Conservation (phyloP, 108 stramenopile genomes). For the Nitzschia sp. region DNA sequence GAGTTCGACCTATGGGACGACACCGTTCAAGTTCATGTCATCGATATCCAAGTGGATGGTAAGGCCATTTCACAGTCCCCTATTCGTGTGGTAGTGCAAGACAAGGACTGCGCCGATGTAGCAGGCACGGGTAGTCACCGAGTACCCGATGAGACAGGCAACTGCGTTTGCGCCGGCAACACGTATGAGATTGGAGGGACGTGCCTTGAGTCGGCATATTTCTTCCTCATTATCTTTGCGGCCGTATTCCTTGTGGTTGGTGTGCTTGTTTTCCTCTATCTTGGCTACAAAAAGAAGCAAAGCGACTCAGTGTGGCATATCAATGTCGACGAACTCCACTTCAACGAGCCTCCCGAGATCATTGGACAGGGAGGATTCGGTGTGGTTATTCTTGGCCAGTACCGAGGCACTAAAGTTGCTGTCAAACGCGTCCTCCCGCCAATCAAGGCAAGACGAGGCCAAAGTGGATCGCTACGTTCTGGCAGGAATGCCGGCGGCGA, state of each 20-base stretch:
- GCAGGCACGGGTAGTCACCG: neutral
- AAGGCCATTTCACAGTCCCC: slow-evolving; percentile 37
- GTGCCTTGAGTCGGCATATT: slow-evolving; percentile 6
- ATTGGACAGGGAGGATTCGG: slow-evolving; percentile 50
- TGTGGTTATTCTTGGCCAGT: slow-evolving; percentile 39
- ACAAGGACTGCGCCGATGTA: neutral
- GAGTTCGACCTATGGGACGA: slow-evolving; percentile 18
- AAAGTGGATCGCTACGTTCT: neutral
- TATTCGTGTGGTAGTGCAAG: slow-evolving; percentile 23
- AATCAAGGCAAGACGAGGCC: neutral
- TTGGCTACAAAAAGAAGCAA: slow-evolving; percentile 16
- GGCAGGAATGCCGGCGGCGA: neutral
- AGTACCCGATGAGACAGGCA: slow-evolving; percentile 14
- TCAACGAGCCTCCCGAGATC: slow-evolving; percentile 31
- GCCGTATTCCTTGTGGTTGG: neutral
- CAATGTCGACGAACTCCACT: slow-evolving; percentile 25
- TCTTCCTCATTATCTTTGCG: slow-evolving; percentile 14
- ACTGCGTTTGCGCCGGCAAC: slow-evolving; percentile 16
- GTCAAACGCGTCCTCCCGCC: slow-evolving; percentile 40
- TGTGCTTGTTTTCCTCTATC: slow-evolving; percentile 9
- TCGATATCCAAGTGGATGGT: slow-evolving; percentile 33
- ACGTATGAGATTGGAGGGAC: slow-evolving; percentile 9
- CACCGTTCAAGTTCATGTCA: slow-evolving; percentile 8
- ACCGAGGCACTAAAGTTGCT: slow-evolving; percentile 45
- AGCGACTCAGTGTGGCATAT: slow-evolving; percentile 29